Evolutionary conservation across 2,329 filamentous ascomycete species (phyloP).

Genomic region (Drechslera avenae): DNA sequence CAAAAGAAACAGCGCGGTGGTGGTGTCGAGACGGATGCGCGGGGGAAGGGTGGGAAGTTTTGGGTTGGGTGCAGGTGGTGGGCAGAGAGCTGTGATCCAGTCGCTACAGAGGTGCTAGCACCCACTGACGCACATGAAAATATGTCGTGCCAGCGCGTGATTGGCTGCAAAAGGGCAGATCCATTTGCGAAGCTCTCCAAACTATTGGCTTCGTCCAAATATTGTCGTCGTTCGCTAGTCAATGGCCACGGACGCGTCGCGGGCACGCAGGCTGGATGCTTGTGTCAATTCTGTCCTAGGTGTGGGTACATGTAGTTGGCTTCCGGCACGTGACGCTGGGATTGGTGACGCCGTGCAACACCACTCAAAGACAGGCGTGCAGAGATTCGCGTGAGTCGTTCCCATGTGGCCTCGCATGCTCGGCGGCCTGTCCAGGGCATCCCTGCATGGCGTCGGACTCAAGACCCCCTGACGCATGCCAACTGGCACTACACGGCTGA

Average conservation of each 20-base stretch:
- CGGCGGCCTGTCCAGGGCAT: constrained; percentile 1
- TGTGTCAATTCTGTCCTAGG: too few species aligned
- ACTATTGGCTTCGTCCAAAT: constrained; percentile 1
- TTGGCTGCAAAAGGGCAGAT: constrained; percentile 8
- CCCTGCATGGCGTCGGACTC: background rate
- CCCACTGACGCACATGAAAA: constrained; percentile 6
- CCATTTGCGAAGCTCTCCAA: background rate
- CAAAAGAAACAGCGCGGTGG: background rate
- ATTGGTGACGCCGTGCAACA: constrained; percentile 12
- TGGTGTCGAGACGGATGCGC: background rate
- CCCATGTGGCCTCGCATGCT: constrained; percentile 7
- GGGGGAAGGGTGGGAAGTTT: background rate
- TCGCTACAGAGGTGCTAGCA: background rate
- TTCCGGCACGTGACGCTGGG: background rate
- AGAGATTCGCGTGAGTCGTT: constrained; percentile 6
- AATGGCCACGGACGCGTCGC: constrained; percentile 21
- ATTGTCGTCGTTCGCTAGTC: background rate
- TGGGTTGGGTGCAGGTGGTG: background rate
- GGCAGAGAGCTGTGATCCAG: constrained; percentile 2
- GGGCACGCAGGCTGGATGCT: background rate
- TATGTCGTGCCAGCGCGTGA: constrained; percentile 9
- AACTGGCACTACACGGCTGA: constrained; percentile 13
- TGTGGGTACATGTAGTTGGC: too few species aligned
- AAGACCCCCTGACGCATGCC: constrained; percentile 15
- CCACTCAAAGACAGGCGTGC: background rate